Base-by-base conservation (phyloP, 768 basidiomycete species). In the Artomyces pyxidatus region DNA sequence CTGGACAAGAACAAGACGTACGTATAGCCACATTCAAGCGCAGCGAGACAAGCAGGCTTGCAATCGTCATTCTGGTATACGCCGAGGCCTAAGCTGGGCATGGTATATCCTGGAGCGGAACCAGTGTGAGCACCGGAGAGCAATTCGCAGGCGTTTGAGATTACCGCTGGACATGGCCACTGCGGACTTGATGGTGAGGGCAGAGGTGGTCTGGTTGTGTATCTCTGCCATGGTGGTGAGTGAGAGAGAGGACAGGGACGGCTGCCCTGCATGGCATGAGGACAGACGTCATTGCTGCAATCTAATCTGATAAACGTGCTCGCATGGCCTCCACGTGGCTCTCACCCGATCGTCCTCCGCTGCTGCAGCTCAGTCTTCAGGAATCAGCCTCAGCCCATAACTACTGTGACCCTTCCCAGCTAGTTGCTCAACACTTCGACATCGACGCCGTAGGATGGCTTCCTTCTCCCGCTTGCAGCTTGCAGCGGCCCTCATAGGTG, bases 401-500 rank as follows among this genome's bases (percentile, higher is more conserved):
- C n/a, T n/a, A n/a, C n/a, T 35, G 32, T n/a, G 32, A 35, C n/a
- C 32, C 32, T 35, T 12, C 6, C 32, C 17, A 4, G 6, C 12
- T 35, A 35, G 12, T 2, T 35, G 14, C 32, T 35, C 32, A 2
- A 35, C 32, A 35, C 32, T 4, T 19, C 5, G 3, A 12, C 39
- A 19, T 5, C 17, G n/a, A n/a, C 21, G 25, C 14, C 28, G 11
- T 26, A 17, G 16, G 37, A 61, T 63, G 60, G 65, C 74, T 43
- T 61, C 75, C 2, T 91, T 92, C 66, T 92, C 89, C 48, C 83
- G 90, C 53, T 69, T 91, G 54, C 89, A 92, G 65, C 73, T 93
- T 45, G 90, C 89, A 8, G 90, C 90, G 38, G 89, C 89, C 21
- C 67, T 93, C 50, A 72, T 92, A 42, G 90, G 90, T 90, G 65